Evolutionary conservation across 768 basidiomycete genomes (phyloP), one percentile per base, ranked within the genome.

Genomic region (Tephrocybe sp.): DNA sequence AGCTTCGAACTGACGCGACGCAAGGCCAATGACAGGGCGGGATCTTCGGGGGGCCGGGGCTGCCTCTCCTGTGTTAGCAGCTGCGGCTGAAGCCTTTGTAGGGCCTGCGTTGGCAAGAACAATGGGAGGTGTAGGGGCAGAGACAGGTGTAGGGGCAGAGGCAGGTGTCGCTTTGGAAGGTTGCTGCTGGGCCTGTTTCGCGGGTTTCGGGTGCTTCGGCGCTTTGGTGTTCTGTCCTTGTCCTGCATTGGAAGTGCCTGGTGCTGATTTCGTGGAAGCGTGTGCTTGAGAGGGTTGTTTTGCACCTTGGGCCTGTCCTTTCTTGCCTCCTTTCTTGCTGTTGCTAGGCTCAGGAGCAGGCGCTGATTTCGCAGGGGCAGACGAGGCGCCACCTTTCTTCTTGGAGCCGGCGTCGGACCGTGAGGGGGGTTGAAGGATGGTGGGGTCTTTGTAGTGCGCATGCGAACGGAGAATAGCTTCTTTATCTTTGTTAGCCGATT

Each of bases 381-480:
- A 45, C 23, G 50, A 21, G 7, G 38, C 38, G 12, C 38, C 49
- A 6, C 58, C 62, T 53, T 69, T 69, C 61, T 68, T 70, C 49
- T 63, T 61, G 33, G 57, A 36, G 32, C 67, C 69, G 24, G 39
- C 6, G 10, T 30, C 30, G 9, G n/a, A n/a, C n/a, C 73, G 68
- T 7, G 67, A 62, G 21, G 64, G 37, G 10, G 62, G 43, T 1
- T 63, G 58, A 3, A 62, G 64, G 38, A 62, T 63, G 5, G 64
- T 57, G 43, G 67, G 36, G 32, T 83, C 83, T 62, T 84, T 85
- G 69, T 87, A 86, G 62, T 88, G 88, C 0, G 81, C 78, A 33
- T 90, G 87, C 50, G 83, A 87, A 33, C 86, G 81, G 26, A 84
- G 71, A 51, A 86, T 89, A 24, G 81, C 71, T 59, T 86, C 85